Evolutionary conservation across 1,284 basidiomycete species (phyloP).

Genomic region (Prillingera fragicola): DNA sequence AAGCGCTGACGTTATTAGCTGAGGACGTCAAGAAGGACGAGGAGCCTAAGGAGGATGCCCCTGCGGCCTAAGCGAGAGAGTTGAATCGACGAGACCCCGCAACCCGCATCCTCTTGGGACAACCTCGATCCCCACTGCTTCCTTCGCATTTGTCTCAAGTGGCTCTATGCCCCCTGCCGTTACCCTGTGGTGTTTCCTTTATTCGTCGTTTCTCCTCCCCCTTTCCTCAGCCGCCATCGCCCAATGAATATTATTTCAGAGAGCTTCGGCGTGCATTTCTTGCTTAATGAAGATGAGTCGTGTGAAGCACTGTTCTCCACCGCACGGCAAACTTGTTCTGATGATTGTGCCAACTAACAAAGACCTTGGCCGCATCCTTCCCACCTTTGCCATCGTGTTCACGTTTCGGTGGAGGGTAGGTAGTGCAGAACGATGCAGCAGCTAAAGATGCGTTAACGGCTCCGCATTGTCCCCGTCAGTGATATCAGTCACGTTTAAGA

Average conservation of each 20-base stretch:
- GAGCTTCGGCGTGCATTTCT: constrained; percentile 2
- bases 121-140: constrained; percentile 18
- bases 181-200: constrained; percentile 23
- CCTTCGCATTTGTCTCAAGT: constrained; percentile 18
- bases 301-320: constrained; percentile 10
- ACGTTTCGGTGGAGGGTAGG: too few species aligned
- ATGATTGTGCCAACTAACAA: too few species aligned
- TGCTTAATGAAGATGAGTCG: constrained; percentile 1
- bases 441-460: too few species aligned
- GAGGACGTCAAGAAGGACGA: constrained; percentile 37
- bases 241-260: constrained; percentile 25
- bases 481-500: too few species aligned
- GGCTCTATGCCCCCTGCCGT: constrained; percentile 15
- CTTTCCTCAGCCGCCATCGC: constrained; percentile 12
- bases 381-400: too few species aligned
- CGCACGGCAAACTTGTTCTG: too few species aligned
- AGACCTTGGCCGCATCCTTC: too few species aligned
- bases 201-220: constrained; percentile 16
- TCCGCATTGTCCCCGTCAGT: too few species aligned
- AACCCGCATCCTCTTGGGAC: constrained; percentile 17
- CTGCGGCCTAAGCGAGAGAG: constrained; percentile 29
- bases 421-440: too few species aligned
- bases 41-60: constrained; percentile 39
- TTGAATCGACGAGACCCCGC: constrained; percentile 16
- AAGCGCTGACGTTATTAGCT: constrained; percentile 5